Evolutionary conservation across 495 filamentous ascomycete species (phyloP).

Genomic region (Aspergillus mulundensis): DNA sequence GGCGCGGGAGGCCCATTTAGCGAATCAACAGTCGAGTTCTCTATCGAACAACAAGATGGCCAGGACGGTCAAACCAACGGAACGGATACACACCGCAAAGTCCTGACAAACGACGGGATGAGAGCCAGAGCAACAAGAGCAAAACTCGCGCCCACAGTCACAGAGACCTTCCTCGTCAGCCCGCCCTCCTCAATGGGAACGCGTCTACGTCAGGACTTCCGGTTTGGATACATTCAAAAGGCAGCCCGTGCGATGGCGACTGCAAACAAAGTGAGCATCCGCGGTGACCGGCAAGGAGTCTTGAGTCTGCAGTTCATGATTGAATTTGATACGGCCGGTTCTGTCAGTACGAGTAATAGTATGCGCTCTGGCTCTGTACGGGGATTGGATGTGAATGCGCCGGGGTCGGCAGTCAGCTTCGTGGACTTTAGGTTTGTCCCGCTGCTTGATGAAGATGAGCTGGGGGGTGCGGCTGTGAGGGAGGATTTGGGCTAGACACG

Average conservation of each 20-base stretch:
- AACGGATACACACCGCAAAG: slow-evolving; percentile 26
- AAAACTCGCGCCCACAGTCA: slow-evolving; percentile 41
- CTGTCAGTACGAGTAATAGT: slow-evolving; percentile 2
- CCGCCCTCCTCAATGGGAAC: slow-evolving; percentile 41
- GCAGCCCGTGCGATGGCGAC: slow-evolving; percentile 84
- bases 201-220: slow-evolving; percentile 54
- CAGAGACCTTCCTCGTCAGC: slow-evolving; percentile 46
- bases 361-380: neutral
- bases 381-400: neutral
- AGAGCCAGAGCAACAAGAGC: slow-evolving; percentile 43
- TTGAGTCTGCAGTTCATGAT: slow-evolving; percentile 97
- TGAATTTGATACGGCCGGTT: slow-evolving; percentile 53
- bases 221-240: slow-evolving; percentile 77
- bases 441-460: slow-evolving; percentile 58
- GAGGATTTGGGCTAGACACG: neutral
- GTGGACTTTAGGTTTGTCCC: slow-evolving; percentile 78
- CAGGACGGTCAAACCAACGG: slow-evolving; percentile 1
- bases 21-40: slow-evolving; percentile 79
- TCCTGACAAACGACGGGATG: slow-evolving; percentile 33
- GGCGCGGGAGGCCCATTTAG: slow-evolving; percentile 69
- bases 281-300: slow-evolving; percentile 82
- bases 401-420: slow-evolving; percentile 51
- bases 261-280: slow-evolving; percentile 86
- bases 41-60: slow-evolving; percentile 56
- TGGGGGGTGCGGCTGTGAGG: slow-evolving; percentile 34